Evolutionary conservation across 2,329 filamentous ascomycete species (phyloP).

Genomic region (Mycosphaerelloides madeirae): DNA sequence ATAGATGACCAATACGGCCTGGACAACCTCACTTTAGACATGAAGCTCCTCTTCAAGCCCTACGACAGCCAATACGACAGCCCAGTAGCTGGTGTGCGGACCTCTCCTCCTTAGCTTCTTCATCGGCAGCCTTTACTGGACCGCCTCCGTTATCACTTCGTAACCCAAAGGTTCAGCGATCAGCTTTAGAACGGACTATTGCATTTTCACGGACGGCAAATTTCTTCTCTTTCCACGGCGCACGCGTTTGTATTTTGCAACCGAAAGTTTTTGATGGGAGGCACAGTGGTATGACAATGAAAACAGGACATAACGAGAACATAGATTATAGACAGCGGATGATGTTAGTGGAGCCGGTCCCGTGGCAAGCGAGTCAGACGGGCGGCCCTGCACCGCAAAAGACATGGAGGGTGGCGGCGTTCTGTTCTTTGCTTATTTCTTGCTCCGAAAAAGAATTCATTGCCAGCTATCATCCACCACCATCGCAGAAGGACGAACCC

Average conservation of each 20-base stretch:
- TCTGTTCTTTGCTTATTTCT: too few species aligned
- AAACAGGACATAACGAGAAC: conserved; percentile 19
- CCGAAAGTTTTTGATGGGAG: conserved; percentile 6
- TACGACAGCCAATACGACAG: conserved; percentile 36
- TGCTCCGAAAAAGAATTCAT: too few species aligned
- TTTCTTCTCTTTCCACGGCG: not conserved
- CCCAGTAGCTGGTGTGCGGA: conserved; percentile 31
- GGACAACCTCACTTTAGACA: conserved; percentile 60
- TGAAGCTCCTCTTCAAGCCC: conserved; percentile 66
- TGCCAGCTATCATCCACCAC: too few species aligned
- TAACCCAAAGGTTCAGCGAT: conserved; percentile 9
- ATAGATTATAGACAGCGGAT: conserved; percentile 19
- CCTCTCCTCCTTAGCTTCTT: conserved; percentile 18
- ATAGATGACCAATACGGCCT: conserved; percentile 64
- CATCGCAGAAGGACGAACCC: too few species aligned
- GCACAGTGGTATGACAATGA: conserved; percentile 14
- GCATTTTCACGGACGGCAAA: conserved; percentile 1
- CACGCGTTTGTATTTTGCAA: not conserved
- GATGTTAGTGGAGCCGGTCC: conserved; percentile 14
- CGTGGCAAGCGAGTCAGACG: conserved; percentile 5
- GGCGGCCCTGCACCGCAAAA: conserved; percentile 16
- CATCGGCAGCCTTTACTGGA: not conserved
- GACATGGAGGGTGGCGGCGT: not conserved
- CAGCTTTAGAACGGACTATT: too few species aligned
- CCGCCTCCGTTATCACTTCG: conserved; percentile 6